Percentiles rank a stretch among this genome's conserved stretches.
Conservation (phyloP, 83 land plant genomes). For the Thuja plicata region DNA sequence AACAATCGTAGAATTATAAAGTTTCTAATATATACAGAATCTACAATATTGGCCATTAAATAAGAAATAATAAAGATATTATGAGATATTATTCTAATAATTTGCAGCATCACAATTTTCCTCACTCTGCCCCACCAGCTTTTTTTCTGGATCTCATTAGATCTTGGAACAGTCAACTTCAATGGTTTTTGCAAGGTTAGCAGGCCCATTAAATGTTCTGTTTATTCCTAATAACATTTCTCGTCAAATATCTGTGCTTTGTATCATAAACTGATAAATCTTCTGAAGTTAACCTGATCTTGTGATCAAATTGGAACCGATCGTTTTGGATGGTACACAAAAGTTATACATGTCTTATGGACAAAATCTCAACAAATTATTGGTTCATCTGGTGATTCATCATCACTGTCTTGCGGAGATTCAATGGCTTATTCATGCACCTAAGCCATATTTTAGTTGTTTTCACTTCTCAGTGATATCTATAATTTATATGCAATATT, state of each 20-base stretch:
- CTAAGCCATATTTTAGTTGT: neutral
- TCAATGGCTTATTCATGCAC: neutral
- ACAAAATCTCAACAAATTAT: neutral
- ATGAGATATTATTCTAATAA: too few relatives aligned
- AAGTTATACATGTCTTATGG: neutral
- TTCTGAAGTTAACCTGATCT: neutral
- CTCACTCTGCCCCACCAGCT: neutral
- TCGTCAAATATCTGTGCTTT: neutral
- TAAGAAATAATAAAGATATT: too few relatives aligned
- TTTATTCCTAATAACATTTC: neutral
- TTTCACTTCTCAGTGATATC: neutral
- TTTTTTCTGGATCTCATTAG: neutral
- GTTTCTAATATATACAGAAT: too few relatives aligned
- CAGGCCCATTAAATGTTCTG: neutral
- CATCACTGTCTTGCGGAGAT: neutral
- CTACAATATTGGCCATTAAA: too few relatives aligned
- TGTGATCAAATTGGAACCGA: neutral
- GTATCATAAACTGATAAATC: neutral
- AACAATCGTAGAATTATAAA: too few relatives aligned
- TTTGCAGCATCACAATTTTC: neutral
- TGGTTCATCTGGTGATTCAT: neutral
- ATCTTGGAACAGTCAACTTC: neutral
- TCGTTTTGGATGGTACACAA: neutral
- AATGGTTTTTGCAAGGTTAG: neutral
- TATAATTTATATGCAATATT: neutral